phyloP scores from a whole-genome alignment of 2,329 filamentous ascomycete species.

The Rosellinia necatrix region DNA sequence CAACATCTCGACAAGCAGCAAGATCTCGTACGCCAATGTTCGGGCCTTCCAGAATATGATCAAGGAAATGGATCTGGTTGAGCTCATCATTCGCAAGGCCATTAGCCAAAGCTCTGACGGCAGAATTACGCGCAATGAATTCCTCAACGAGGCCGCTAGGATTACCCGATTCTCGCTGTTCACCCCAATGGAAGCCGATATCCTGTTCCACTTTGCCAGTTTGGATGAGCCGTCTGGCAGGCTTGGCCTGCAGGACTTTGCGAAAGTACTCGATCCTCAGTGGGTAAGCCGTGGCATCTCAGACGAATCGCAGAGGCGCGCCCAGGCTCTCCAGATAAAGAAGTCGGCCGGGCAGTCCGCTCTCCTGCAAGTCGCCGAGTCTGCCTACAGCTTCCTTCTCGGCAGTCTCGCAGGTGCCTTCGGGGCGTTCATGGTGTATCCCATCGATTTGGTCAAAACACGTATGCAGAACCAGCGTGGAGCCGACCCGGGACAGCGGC shows the following conservation, averaged over 20 bases:
- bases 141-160: conserved; percentile 89
- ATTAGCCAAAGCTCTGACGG: conserved; percentile 82
- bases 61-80: conserved; percentile 95
- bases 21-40: conserved; percentile 97
- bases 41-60: conserved; percentile 98
- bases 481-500: conserved; percentile 76
- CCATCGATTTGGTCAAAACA: conserved; percentile 98
- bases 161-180: conserved; percentile 94
- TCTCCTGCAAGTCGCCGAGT: conserved; percentile 71
- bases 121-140: conserved; percentile 92
- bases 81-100: conserved; percentile 88
- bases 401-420: conserved; percentile 93
- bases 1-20: conserved; percentile 89
- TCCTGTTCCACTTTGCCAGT: conserved; percentile 97
- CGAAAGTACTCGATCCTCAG: conserved; percentile 91
- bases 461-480: conserved; percentile 96
- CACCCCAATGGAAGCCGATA: conserved; percentile 98
- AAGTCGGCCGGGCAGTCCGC: conserved; percentile 61
- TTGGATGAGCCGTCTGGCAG: conserved; percentile 87
- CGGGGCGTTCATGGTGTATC: conserved; percentile 99
- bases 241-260: conserved; percentile 81
- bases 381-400: conserved; percentile 86
- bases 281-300: conserved; percentile 73
- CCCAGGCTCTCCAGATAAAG: conserved; percentile 45
- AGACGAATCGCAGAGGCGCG: conserved; percentile 48